A percentile compares a stretch with the other conserved stretches of the same genome.
Evolutionary conservation across 169 alveolate genomes (phyloP).

Genomic region (Besnoitia besnoiti): DNA sequence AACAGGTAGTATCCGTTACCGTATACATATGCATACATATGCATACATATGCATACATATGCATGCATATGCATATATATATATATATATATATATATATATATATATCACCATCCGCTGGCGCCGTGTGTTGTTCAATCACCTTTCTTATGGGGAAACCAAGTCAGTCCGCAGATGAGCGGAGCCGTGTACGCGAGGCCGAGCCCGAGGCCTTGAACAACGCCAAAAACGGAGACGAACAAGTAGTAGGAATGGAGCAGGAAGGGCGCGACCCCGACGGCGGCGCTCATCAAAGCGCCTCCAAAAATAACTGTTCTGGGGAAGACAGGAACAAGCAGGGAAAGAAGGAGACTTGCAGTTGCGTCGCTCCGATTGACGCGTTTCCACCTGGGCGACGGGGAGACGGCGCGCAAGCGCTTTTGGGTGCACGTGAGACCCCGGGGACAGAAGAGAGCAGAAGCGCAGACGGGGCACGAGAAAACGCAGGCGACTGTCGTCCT

Average conservation of each 20-base stretch:
- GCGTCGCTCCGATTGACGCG: too few relatives aligned
- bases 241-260: not conserved
- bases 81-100: not conserved
- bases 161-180: constrained; percentile 27
- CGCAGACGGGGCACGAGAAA: too few relatives aligned
- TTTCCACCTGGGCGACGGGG: too few relatives aligned
- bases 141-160: constrained; percentile 57
- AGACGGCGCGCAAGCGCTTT: too few relatives aligned
- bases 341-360: not conserved
- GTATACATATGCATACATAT: not conserved
- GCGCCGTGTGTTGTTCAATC: not conserved
- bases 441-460: too few relatives aligned
- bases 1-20: too few relatives aligned
- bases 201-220: constrained; percentile 41
- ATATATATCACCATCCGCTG: not conserved
- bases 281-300: constrained; percentile 24
- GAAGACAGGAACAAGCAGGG: not conserved
- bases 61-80: not conserved
- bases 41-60: not conserved
- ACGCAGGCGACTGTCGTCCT: too few relatives aligned
- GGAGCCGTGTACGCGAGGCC: constrained; percentile 63
- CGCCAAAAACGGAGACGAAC: constrained; percentile 40
- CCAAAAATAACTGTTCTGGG: constrained; percentile 17
- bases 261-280: not conserved
- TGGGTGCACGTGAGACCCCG: too few relatives aligned